Evolutionary conservation across 106 monocot genomes (phyloP).

Genomic region (Hemerocallis citrina): DNA sequence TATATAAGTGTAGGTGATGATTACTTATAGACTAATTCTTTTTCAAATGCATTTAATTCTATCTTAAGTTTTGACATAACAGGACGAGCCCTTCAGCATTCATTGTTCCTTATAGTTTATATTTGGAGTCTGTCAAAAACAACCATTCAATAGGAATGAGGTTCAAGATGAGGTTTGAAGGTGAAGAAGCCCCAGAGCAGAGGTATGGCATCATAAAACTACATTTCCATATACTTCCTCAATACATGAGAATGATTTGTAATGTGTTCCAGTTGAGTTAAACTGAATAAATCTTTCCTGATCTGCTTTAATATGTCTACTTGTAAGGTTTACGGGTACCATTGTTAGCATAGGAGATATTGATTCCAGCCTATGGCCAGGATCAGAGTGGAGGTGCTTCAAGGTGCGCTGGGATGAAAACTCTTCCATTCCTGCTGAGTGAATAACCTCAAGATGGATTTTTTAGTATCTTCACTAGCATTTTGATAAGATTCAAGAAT

Average conservation of each 20-base stretch:
- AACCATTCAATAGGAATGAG: slow-evolving; percentile 74
- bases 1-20: too few species aligned
- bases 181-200: slow-evolving; percentile 95
- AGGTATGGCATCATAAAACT: slow-evolving; percentile 36
- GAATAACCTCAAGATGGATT: too few species aligned
- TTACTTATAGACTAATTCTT: too few species aligned
- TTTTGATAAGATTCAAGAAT: too few species aligned
- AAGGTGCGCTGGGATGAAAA: slow-evolving; percentile 43
- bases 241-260: background rate
- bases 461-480: too few species aligned
- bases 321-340: slow-evolving; percentile 87
- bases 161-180: slow-evolving; percentile 97
- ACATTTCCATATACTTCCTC: background rate
- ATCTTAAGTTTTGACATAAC: slow-evolving; percentile 9
- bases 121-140: slow-evolving; percentile 80
- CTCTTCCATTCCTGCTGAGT: background rate
- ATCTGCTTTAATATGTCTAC: background rate
- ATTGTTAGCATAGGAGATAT: slow-evolving; percentile 64
- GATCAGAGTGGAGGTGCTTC: slow-evolving; percentile 84
- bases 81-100: slow-evolving; percentile 96
- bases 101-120: slow-evolving; percentile 78
- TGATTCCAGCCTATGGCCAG: slow-evolving; percentile 62
- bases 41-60: too few species aligned
- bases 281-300: background rate
- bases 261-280: background rate